These are phyloP conservation scores for Striga hermonthica DNA, from an alignment of 305 asterid species.

Conservation along the genomic window DNA sequence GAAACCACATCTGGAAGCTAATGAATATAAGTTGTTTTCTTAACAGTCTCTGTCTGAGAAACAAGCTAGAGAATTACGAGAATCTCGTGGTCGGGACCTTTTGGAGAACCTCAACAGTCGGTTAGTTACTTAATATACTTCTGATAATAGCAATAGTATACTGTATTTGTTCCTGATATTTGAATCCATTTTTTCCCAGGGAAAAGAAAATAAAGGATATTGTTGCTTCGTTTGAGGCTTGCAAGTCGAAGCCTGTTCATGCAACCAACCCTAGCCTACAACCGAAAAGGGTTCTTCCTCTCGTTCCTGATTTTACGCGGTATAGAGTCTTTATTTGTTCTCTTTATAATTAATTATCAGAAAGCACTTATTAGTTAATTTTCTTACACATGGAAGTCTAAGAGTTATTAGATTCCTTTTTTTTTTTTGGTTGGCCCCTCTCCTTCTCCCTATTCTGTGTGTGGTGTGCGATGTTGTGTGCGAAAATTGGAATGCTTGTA, in stretches of 20 bases:
- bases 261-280: slow-evolving; percentile 59
- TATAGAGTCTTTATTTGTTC: slow-evolving; percentile 34
- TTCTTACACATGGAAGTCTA: slow-evolving; percentile 1
- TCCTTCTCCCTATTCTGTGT: too few relatives aligned
- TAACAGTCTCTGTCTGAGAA: slow-evolving; percentile 84
- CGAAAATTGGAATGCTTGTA: background rate
- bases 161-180: slow-evolving; percentile 20
- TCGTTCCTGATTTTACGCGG: slow-evolving; percentile 85
- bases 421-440: too few relatives aligned
- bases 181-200: slow-evolving; percentile 41
- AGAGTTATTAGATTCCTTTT: background rate
- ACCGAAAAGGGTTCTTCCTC: slow-evolving; percentile 73
- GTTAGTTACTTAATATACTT: slow-evolving; percentile 42
- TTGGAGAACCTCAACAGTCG: slow-evolving; percentile 85
- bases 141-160: slow-evolving; percentile 24
- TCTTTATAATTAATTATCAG: slow-evolving; percentile 17
- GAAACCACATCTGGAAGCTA: slow-evolving; percentile 17
- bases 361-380: slow-evolving; percentile 1
- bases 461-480: too few relatives aligned
- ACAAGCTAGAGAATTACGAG: slow-evolving; percentile 93
- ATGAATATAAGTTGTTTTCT: slow-evolving; percentile 18
- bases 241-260: slow-evolving; percentile 79
- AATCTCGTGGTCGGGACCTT: slow-evolving; percentile 59
- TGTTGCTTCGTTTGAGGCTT: slow-evolving; percentile 73
- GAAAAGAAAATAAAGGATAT: slow-evolving; percentile 76